Base-by-base conservation (phyloP, 164 flowering plant species). In the Macadamia tetraphylla region DNA sequence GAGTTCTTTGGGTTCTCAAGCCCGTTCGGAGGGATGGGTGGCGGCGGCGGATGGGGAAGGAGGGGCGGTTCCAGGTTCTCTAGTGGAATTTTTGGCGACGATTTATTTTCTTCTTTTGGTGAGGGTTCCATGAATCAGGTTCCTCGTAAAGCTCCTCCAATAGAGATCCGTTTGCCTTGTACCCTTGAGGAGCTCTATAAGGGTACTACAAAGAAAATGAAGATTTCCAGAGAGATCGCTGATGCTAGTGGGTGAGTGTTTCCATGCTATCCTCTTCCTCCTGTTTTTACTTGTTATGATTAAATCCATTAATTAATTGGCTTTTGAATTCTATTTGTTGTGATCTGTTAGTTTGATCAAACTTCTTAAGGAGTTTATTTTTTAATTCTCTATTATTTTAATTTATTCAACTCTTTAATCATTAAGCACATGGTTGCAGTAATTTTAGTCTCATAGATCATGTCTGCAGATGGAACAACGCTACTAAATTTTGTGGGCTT, bases 151-250 rank as follows among this genome's bases (percentile, higher is more conserved):
- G 82, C 79, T 8, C 64, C 80, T 32, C 80, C 87, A 2, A 78
- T 84, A n/a, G 88, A 83, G 72, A 82, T 74, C 14, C 58, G 6
- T 4, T 62, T 87, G 74, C 84, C 86, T n/a, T 85, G 88, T 68
- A 81, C 77, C 43, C 80, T 87, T 3, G 91, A 87, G 65, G 91
- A 87, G 18, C 80, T 87, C n/a, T 87, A 81, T 51, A 83, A 79
- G 67, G 89, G 89, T 9, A 79, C 86, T 6, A 81, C 87, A 43
- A 86, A 82, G 81, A 82, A 79, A 82, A 85, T 85, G 91, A 83
- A 87, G 75, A 87, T 87, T 15, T 81, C 91, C 3, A 78, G 88
- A 62, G 82, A 85, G 65, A 79, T 87, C 62, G 75, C 71, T 30
- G 88, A 85, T 82, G 71, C 73, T 0, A 85, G 84, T 59, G 88